Evolutionary conservation across 768 basidiomycete genomes (phyloP), one percentile per base, ranked within the genome.

Genomic region (Mycena rosella): DNA sequence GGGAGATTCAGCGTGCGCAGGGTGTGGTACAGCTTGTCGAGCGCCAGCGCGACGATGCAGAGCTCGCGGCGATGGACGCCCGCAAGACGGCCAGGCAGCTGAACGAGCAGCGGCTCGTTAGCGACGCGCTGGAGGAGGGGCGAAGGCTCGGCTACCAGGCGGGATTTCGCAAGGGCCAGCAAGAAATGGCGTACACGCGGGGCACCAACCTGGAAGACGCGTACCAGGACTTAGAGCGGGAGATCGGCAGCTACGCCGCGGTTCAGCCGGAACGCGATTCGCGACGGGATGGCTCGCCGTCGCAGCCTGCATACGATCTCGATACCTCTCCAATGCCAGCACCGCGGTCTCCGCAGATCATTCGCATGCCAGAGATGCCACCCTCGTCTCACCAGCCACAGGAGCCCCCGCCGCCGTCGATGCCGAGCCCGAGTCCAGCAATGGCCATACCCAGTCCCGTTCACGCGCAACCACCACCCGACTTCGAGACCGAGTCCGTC

Each of bases 121-220:
- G 79, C 8, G 58, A 76, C 22, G 84, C 84, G 13, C 72, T 82
- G 52, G 84, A 85, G 53, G 82, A 84, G 55, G 84, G 84, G 24
- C 72, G 79, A 54, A 76, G 78, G 42, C 61, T 82, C 17, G 83
- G 84, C 7, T 79, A 81, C 61, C 76, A 82, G 68, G 82, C 82
- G 44, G 84, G 83, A 1, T 73, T 85, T 40, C 75, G 78, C 57
- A 49, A 67, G 32, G 73, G 65, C 9, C 71, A 69, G 42, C 63
- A 73, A 22, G 72, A 73, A 24, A n/a, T 69, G 40, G 66, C 58
- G 20, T 53, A 57, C 20, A 40, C 26, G 24, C 63, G 51, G 7
- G 62, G 47, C 26, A 40, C 40, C 0, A 44, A 55, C 14, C 22
- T 58, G 1, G 42, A 9, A 17, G 58, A 62, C 2, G 30, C 45